phyloP scores from a whole-genome alignment of 2,329 filamentous ascomycete genomes.

The Beauveria sp. region DNA sequence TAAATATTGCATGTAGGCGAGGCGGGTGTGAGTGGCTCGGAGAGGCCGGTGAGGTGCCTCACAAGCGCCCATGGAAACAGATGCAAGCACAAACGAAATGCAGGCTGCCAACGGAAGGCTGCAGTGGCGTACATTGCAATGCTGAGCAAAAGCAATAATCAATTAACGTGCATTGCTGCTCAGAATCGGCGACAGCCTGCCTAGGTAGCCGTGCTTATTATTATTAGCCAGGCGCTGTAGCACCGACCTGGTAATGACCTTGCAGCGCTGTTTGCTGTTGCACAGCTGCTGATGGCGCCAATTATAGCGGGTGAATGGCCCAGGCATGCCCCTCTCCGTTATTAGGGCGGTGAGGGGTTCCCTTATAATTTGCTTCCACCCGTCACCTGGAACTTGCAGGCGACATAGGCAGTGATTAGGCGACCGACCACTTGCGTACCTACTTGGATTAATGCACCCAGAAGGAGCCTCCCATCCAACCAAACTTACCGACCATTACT shows the following conservation, averaged over 20 bases:
- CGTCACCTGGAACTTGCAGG: conserved; percentile 5
- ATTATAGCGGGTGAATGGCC: background rate
- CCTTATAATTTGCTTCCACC: conserved; percentile 4
- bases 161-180: too few species aligned
- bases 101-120: background rate
- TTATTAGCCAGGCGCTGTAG: too few species aligned
- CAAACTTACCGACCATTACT: background rate
- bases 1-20: background rate
- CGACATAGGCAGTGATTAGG: conserved; percentile 6
- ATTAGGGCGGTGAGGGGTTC: conserved; percentile 11
- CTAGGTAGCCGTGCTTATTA: too few species aligned
- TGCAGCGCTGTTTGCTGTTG: too few species aligned
- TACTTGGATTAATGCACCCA: conserved; percentile 1
- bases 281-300: too few species aligned
- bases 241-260: too few species aligned
- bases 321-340: conserved; percentile 3
- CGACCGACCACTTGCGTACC: background rate
- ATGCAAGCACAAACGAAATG: background rate
- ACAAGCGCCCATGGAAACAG: background rate
- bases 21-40: background rate
- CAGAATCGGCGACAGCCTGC: too few species aligned
- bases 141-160: too few species aligned
- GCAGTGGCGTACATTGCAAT: background rate
- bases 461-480: conserved; percentile 4
- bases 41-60: background rate